These are phyloP conservation scores for Saturnispora bothae DNA, from an alignment of 805 yeast species.

Conservation along the genomic window DNA sequence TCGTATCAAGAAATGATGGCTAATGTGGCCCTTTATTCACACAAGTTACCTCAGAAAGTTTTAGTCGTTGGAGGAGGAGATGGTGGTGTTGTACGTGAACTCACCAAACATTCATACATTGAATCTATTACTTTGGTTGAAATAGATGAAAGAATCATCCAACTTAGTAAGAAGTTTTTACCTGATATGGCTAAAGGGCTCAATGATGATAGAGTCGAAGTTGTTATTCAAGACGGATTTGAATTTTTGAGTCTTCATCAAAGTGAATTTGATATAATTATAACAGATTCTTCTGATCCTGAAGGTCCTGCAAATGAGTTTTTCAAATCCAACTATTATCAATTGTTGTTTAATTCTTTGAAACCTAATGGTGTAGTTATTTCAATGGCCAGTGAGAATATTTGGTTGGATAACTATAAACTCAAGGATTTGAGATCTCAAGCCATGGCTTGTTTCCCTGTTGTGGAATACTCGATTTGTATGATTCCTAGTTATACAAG, in stretches of 20 bases:
- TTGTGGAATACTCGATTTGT: constrained; percentile 60
- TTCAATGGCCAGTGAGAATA: constrained; percentile 74
- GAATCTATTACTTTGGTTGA: constrained; percentile 91
- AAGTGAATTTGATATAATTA: constrained; percentile 66
- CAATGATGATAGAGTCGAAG: constrained; percentile 52
- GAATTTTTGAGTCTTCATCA: constrained; percentile 45
- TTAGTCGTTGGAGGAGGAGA: constrained; percentile 98
- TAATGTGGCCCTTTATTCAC: constrained; percentile 72
- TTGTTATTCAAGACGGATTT: constrained; percentile 76
- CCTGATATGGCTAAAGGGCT: constrained; percentile 67
- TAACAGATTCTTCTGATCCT: constrained; percentile 89
- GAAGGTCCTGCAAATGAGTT: constrained; percentile 90
- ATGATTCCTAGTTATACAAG: constrained; percentile 84
- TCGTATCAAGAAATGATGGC: constrained; percentile 90
- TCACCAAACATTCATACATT: constrained; percentile 77
- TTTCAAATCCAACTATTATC: constrained; percentile 69
- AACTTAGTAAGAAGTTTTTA: constrained; percentile 57
- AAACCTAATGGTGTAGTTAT: constrained; percentile 50
- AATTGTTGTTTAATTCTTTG: constrained; percentile 53
- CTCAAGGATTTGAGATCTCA: constrained; percentile 37
- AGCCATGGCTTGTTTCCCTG: constrained; percentile 46
- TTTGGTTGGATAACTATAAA: constrained; percentile 59
- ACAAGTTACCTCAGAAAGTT: constrained; percentile 74
- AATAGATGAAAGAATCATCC: constrained; percentile 75
- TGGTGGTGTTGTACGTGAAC: constrained; percentile 95